phyloP scores from a whole-genome alignment of 805 yeast species.

The Grigorovia transvaalensis region DNA sequence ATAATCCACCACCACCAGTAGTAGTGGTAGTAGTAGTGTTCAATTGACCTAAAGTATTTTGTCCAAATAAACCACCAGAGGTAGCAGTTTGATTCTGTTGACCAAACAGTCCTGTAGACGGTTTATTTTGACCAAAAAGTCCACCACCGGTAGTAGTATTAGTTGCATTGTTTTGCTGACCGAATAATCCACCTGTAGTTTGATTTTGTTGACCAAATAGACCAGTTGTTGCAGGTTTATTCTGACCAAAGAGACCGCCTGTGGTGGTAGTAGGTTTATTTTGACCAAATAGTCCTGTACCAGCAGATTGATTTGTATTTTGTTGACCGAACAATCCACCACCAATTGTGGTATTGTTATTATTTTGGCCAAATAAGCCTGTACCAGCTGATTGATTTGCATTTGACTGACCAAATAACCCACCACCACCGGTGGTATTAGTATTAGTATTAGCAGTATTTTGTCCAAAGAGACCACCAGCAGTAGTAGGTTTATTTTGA shows the following conservation, averaged over 20 bases:
- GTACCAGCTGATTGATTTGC: neutral
- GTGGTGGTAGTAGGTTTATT: slow-evolving; percentile 6
- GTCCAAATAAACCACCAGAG: slow-evolving; percentile 27
- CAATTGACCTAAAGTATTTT: slow-evolving; percentile 2
- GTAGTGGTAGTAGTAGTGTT: slow-evolving; percentile 15
- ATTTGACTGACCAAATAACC: slow-evolving; percentile 21
- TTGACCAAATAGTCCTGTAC: slow-evolving; percentile 31
- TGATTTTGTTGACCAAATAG: slow-evolving; percentile 13
- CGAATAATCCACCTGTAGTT: slow-evolving; percentile 29
- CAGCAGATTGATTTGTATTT: slow-evolving; percentile 7
- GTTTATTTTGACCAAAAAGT: slow-evolving; percentile 17
- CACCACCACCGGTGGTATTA: slow-evolving; percentile 16
- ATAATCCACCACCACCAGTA: slow-evolving; percentile 40
- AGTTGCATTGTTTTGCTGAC: slow-evolving; percentile 21
- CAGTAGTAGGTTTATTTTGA: slow-evolving; percentile 12
- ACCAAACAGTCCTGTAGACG: slow-evolving; percentile 21
- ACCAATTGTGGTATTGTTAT: slow-evolving; percentile 16
- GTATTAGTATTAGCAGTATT: neutral
- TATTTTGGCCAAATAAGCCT: slow-evolving; percentile 16
- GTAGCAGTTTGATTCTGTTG: slow-evolving; percentile 29
- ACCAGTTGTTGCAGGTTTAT: slow-evolving; percentile 5
- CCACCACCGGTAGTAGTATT: slow-evolving; percentile 11
- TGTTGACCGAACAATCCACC: slow-evolving; percentile 6
- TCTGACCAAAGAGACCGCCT: slow-evolving; percentile 1
- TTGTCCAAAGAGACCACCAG: slow-evolving; percentile 26